Base-by-base conservation (phyloP, 2,329 filamentous ascomycete species). In the Verticillium zaregamsianum region DNA sequence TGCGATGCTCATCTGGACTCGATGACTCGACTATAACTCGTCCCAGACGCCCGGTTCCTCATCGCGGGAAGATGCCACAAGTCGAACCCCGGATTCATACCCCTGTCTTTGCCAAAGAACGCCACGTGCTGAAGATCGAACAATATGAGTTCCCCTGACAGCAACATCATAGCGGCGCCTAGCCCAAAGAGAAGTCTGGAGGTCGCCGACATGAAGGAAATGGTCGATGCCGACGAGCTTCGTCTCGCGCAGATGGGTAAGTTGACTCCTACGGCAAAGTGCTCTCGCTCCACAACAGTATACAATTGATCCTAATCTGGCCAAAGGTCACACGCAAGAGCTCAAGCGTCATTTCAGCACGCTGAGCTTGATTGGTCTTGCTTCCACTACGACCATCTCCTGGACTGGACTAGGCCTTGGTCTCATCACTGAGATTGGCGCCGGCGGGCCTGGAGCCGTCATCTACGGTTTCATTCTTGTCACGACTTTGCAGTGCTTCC, bases 391-490 rank as follows among this genome's bases (percentile, higher is more conserved):
- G n/a, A 81, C 79, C 15, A 81, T 81, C 52, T 81, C 79, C 0
- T 82, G 79, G 79, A 80, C 78, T 5, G 79, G 77, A 64, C 72
- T 80, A 2, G 78, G 79, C 15, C 68, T 79, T 4, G 76, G 77
- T 1, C 68, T 80, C 54, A 76, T 79, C 49, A 80, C 80, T 2
- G 77, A 77, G 52, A 80, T 82, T 60, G 74, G 75, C 52, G 79
- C 79, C 28, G 80, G 80, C 14, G 80, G 80, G 0, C 80, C 80
- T 23, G 75, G 78, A 14, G 76, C 77, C 12, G 72, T 82, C n/a
- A 82, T 80, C 61, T 82, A 82, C 64, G 80, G 80, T 59, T 81
- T 81, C 61, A 78, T 81, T 59, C 72, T 82, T 3, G 77, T 81
- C 20, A 76, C 77, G 1, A 72, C 80, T 37, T 73, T 82, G 39